Base-by-base conservation (phyloP, 805 yeast genomes). In the Novakomyces olei region DNA sequence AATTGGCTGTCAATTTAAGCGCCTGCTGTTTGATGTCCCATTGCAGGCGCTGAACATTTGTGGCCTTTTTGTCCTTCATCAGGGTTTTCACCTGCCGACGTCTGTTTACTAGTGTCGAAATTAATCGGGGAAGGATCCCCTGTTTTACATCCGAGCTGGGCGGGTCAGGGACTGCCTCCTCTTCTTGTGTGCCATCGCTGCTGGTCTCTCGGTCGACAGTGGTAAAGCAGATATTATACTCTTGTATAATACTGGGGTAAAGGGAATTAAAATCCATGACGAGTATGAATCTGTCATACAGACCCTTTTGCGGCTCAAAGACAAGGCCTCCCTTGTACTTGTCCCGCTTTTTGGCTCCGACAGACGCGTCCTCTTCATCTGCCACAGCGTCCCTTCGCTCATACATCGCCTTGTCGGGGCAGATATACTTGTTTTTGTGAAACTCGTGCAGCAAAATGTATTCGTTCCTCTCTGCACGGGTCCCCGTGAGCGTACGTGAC, bases 181-280 rank as follows among this genome's bases (percentile, higher is more conserved):
- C 62, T 36, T 30, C 33, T 60, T 68, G 17, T 56, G 36, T 39
- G 33, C 36, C 26, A 23, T 39, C 31, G 4, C 16, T 12, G 9
- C 17, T n/a, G 4, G 12, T 19, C 26, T 15, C 23, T 50, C 94
- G 62, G 16, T 73, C 75, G 15, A 88, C 92, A 0, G 98, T 88
- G 2, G 96, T 83, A 58, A 88, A 88, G 58, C 98, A 88, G 42
- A 88, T 88, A 50, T 88, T 88, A 53, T 66, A 88, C 53, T 88
- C 98, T 55, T 88, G 98, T 43, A 88, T 88, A 47, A 88, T 85
- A 39, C 93, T 78, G 6, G 98, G 98, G 49, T 88, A 88, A 57
- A 88, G 65, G 31, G 94, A 80, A 56, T 88, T 88, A 72, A 88
- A 88, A 57, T 88, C 98, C 96, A 88, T 83, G 15, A 88, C 98